Conservation (phyloP, 257 asterid genomes). For the Solanum ossicruentum region DNA sequence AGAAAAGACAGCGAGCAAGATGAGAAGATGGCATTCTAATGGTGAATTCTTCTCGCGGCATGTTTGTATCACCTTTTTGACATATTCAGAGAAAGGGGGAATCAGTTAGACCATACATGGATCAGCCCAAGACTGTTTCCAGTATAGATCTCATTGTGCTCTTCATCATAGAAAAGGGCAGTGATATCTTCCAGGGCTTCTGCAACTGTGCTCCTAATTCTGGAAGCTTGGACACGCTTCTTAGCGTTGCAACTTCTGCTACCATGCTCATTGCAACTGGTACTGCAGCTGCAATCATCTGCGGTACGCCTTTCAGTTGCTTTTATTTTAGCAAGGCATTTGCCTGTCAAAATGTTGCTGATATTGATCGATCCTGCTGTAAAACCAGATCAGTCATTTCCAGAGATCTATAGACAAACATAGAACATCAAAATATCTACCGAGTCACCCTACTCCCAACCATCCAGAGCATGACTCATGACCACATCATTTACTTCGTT, state of each 20-base stretch:
- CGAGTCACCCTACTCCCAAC: neutral
- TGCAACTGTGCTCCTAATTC: slow-evolving; percentile 52
- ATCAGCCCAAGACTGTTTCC: slow-evolving; percentile 80
- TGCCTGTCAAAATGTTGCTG: slow-evolving; percentile 91
- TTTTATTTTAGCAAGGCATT: slow-evolving; percentile 89
- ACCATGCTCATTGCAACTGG: slow-evolving; percentile 22
- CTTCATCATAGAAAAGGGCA: slow-evolving; percentile 92
- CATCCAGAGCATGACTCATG: neutral
- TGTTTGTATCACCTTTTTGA: neutral
- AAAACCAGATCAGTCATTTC: neutral
- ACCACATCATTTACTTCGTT: neutral
- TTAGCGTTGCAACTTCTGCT: slow-evolving; percentile 54
- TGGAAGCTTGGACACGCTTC: slow-evolving; percentile 40
- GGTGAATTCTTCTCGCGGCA: neutral
- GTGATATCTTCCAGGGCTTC: slow-evolving; percentile 96
- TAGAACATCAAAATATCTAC: neutral
- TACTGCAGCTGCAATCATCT: slow-evolving; percentile 50
- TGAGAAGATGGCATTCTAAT: neutral
- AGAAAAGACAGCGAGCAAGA: neutral
- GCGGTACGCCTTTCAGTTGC: slow-evolving; percentile 37
- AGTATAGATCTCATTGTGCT: slow-evolving; percentile 93
- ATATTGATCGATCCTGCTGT: slow-evolving; percentile 93
- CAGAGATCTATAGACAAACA: neutral
- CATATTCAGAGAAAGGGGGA: neutral
- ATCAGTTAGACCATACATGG: slow-evolving; percentile 92